Evolutionary conservation across 2,329 filamentous ascomycete genomes (phyloP), one percentile per base, ranked within the genome.

Genomic region (Colletotrichum sublineola): DNA sequence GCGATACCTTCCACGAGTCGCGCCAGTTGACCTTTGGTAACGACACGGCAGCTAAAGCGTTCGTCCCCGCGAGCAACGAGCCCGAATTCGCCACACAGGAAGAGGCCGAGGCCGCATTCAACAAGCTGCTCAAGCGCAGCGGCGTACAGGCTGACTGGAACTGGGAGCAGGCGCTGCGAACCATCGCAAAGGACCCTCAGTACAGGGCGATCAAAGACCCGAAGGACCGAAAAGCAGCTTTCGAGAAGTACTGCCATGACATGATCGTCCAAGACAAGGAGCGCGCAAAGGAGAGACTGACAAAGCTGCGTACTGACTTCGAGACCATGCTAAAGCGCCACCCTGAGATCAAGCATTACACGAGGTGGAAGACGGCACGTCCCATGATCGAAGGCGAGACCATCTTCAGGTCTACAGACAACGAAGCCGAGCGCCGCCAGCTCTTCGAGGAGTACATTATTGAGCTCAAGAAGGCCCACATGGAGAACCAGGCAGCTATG

Each of bases 321-420:
- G 93, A 93, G 76, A 95, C 92, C 67, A 99, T 99, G 96, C 89
- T 99, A 76, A 94, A 93, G 83, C 95, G 95, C 76, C 96, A 99
- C 81, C 95, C 95, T 73, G 96, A 99, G 82, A 98, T 99, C 82
- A 96, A 95, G 82, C 91, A 98, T 81, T 98, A 97, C 82, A 98
- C 96, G 53, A 93, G 95, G 74, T 99, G 96, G 96, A 97, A 95
- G 88, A 98, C 94, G 20, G 96, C 96, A 65, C 92, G 94, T 62
- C 94, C 95, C 12, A 97, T 98, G 75, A 94, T 99, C 74, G 94
- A 98, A 82, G 93, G 93, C 62, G 96, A 99, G 86, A 96, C 94
- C 60, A 96, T 97, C 72, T 99, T 98, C 85, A 92, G 95, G 77
- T 96, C 95, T 40, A 96, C 95, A 55, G 93, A 93, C 77, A 89